These are phyloP conservation scores for Candida schatavii DNA, from an alignment of 805 yeast species.

Conservation along the genomic window DNA sequence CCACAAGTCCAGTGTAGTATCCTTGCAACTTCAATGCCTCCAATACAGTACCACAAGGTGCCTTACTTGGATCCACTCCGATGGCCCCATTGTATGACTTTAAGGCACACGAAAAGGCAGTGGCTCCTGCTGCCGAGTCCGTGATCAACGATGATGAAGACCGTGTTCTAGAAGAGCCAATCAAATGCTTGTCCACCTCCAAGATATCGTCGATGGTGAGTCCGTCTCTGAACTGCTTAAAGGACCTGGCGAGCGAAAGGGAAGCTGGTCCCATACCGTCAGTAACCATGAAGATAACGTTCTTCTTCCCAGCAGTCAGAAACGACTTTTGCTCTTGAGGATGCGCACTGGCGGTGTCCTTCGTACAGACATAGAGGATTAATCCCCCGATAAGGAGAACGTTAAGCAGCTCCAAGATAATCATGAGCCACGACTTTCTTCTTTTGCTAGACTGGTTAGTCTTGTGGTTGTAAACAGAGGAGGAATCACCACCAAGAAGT, in stretches of 20 bases:
- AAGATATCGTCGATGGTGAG: constrained; percentile 56
- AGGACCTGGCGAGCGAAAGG: constrained; percentile 73
- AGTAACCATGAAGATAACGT: constrained; percentile 82
- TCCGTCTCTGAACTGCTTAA: constrained; percentile 57
- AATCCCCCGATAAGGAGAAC: constrained; percentile 5
- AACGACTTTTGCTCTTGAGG: background rate
- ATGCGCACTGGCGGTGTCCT: background rate
- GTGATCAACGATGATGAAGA: constrained; percentile 77
- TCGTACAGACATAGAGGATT: constrained; percentile 4
- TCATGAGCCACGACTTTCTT: constrained; percentile 2
- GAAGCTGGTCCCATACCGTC: constrained; percentile 97
- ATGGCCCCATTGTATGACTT: constrained; percentile 90
- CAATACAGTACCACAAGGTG: constrained; percentile 84
- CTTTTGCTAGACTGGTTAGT: constrained; percentile 1
- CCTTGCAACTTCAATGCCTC: constrained; percentile 86
- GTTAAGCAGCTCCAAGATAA: constrained; percentile 5
- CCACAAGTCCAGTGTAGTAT: constrained; percentile 83
- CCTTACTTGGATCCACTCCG: constrained; percentile 65
- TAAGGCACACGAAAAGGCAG: constrained; percentile 82
- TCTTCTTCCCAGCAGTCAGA: constrained; percentile 47
- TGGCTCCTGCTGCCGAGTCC: constrained; percentile 97
- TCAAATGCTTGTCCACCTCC: constrained; percentile 61
- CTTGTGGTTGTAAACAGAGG: constrained; percentile 6
- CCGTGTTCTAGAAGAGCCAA: constrained; percentile 84
- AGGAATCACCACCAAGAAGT: constrained; percentile 7